phyloP scores from a whole-genome alignment of 208 protist genomes.

The Paratrypanosoma confusum region DNA sequence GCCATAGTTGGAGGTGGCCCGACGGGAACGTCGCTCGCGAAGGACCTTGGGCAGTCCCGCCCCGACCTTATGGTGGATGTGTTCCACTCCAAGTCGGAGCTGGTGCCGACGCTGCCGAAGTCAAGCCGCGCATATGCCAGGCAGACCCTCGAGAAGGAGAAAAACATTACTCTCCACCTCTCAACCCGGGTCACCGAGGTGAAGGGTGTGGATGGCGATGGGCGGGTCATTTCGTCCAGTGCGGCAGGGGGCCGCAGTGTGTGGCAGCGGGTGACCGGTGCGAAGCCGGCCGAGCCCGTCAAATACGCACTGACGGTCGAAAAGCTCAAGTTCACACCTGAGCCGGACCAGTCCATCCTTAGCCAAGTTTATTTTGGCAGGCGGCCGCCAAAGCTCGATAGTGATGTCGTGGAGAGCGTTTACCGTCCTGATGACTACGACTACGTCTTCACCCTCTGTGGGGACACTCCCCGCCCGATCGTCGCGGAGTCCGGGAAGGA shows the following conservation, averaged over 20 bases:
- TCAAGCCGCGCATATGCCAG: constrained; percentile 48
- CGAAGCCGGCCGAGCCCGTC: constrained; percentile 12
- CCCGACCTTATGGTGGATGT: constrained; percentile 66
- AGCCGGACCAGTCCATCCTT: constrained; percentile 54
- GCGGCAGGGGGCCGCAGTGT: neutral
- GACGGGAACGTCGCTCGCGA: constrained; percentile 56
- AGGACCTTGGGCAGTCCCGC: constrained; percentile 39
- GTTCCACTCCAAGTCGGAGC: constrained; percentile 44
- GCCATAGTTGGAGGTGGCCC: constrained; percentile 77
- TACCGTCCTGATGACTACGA: constrained; percentile 43
- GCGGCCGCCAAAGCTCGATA: constrained; percentile 17
- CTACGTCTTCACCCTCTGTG: constrained; percentile 71
- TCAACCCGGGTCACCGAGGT: constrained; percentile 43
- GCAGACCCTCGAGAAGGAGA: constrained; percentile 28
- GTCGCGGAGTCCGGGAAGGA: constrained; percentile 12
- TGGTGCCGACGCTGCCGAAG: constrained; percentile 52
- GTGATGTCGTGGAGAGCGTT: constrained; percentile 16
- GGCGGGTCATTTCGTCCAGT: constrained; percentile 5
- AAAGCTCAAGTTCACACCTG: constrained; percentile 24
- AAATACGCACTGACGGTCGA: constrained; percentile 40
- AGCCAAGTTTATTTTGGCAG: constrained; percentile 64
- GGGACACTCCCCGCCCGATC: constrained; percentile 60
- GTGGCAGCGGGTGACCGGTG: constrained; percentile 1
- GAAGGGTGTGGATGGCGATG: constrained; percentile 16
- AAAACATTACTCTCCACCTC: constrained; percentile 46